Percentiles rank a stretch among this genome's conserved stretches.
phyloP scores from a whole-genome alignment of 176 grass and related monocot genomes.

The Avena eriantha region DNA sequence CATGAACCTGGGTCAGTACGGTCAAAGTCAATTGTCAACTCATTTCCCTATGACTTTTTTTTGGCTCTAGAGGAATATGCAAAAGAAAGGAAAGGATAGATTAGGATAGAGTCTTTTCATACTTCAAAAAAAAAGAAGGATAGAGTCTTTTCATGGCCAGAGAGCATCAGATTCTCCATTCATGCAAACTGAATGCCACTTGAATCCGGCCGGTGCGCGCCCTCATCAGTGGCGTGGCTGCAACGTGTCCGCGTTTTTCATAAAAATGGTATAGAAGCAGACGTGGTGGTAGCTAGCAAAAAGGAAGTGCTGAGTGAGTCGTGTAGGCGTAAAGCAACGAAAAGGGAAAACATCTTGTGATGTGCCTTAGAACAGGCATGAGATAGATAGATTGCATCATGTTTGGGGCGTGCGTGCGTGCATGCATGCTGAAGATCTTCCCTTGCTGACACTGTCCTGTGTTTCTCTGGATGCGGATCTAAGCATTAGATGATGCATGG shows the following conservation, averaged over 20 bases:
- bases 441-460: neutral
- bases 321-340: neutral
- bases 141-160: conserved; percentile 62
- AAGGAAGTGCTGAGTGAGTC: too few species aligned
- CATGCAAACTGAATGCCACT: conserved; percentile 41
- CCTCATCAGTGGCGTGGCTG: neutral
- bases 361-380: neutral
- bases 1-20: conserved; percentile 46
- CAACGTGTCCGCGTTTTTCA: conserved; percentile 14
- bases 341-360: neutral
- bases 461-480: neutral
- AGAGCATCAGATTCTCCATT: conserved; percentile 62
- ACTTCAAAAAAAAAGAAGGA: too few species aligned
- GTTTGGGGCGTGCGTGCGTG: neutral
- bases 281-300: neutral
- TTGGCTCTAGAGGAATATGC: conserved; percentile 40
- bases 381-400: neutral
- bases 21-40: conserved; percentile 64
- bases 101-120: conserved; percentile 66
- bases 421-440: neutral
- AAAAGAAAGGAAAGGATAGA: conserved; percentile 41
- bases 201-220: conserved; percentile 27
- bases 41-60: conserved; percentile 7
- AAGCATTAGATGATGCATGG: conserved; percentile 19
- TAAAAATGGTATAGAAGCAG: too few species aligned